Base-by-base conservation (phyloP, 805 yeast species). In the Kodamaea leandrae region DNA sequence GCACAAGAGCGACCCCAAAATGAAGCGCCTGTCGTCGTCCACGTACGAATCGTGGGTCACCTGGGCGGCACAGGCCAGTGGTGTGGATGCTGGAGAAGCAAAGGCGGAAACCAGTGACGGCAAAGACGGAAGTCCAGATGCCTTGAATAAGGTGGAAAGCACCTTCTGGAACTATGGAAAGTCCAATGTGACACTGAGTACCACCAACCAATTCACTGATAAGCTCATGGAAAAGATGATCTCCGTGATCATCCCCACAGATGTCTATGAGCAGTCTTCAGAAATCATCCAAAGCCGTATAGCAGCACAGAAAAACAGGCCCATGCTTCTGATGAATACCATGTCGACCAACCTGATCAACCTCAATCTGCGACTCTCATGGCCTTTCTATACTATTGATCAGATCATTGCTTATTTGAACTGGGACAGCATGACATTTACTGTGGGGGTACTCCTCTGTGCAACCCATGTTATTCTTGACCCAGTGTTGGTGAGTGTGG, bases 191-290 rank as follows among this genome's bases (percentile, higher is more conserved):
- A 32, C 40, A 10, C 16, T 21, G 8, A 36, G 28, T 4, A 23
- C 39, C 10, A 37, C 33, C 43, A n/a, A 46, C 54, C 42, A 56
- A 49, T 41, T 84, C 54, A 72, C 86, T 0, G 95, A 87, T 50
- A 82, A 81, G 41, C 60, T 87, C 41, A 74, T 87, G 49, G 96
- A 88, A 52, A 76, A 80, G 53, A 65, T 86, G 37, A 63, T 87
- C 6, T 68, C 80, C 16, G 78, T 86, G 81, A 83, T 89, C 1
- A 66, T 86, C 18, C 93, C 95, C 0, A 72, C 85, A 35, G 52
- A 52, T 27, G 50, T 46, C 12, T 74, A 75, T 14, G 60, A 71
- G 15, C 71, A 71, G 16, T 71, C 70, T 14, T 64, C 60, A 13
- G 54, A 57, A 25, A 50, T 69, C 3, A 59, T 82, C 16, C 68